Percentiles rank a stretch among this genome's conserved stretches.
These are phyloP conservation scores for Kuraishia borneana DNA, from an alignment of 805 yeast genomes.

Conservation along the genomic window DNA sequence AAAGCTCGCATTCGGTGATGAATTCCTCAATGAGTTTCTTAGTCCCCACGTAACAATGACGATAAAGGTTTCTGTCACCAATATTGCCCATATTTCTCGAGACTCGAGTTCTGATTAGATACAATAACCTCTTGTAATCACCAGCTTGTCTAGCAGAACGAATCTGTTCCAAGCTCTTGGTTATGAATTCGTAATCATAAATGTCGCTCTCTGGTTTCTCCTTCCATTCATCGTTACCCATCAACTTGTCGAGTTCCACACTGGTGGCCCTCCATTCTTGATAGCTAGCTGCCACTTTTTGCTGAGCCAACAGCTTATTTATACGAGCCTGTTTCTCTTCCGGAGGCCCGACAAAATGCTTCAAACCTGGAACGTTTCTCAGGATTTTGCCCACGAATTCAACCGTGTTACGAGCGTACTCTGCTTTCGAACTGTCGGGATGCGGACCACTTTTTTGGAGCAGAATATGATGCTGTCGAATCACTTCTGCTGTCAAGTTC, in stretches of 20 bases:
- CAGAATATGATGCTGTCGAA: background rate
- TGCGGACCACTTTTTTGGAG: background rate
- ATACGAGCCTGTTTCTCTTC: constrained; percentile 25
- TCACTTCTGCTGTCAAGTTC: constrained; percentile 13
- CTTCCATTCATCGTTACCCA: constrained; percentile 69
- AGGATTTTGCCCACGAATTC: constrained; percentile 20
- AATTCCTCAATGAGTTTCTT: constrained; percentile 76
- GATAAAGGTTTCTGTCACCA: constrained; percentile 69
- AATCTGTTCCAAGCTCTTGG: constrained; percentile 41
- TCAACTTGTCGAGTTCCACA: constrained; percentile 47
- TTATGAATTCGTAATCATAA: constrained; percentile 63
- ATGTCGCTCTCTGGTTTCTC: constrained; percentile 42
- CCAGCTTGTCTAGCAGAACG: constrained; percentile 41
- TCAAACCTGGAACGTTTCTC: constrained; percentile 20
- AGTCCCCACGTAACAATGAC: constrained; percentile 78
- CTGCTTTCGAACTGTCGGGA: background rate
- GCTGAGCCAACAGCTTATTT: constrained; percentile 27
- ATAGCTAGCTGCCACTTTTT: constrained; percentile 33
- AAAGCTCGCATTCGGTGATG: constrained; percentile 57
- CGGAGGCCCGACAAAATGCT: constrained; percentile 25
- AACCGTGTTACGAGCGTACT: constrained; percentile 10
- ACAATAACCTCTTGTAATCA: constrained; percentile 53
- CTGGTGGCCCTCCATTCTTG: constrained; percentile 61
- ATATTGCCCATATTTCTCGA: constrained; percentile 77
- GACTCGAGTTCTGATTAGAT: constrained; percentile 77